Percentiles rank a stretch among this genome's conserved stretches.
Conservation (phyloP, 1,139 yeast species). For the Lodderomyces beijingensis region DNA sequence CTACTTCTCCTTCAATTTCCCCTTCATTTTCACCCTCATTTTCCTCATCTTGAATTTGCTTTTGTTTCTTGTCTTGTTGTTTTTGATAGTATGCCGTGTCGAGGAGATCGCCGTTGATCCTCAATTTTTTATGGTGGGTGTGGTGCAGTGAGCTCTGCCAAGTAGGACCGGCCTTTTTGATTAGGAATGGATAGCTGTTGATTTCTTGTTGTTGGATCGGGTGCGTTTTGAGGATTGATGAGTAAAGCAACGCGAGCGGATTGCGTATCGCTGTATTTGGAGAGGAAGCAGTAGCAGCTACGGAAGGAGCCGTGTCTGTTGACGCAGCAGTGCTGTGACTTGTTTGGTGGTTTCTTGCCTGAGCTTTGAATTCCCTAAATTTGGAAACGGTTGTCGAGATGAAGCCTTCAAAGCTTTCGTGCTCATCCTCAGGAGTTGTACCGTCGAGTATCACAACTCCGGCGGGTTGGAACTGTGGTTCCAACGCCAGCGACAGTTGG, state of each 20-base stretch:
- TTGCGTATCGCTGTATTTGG: slow-evolving; percentile 7
- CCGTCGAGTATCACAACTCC: too few relatives aligned
- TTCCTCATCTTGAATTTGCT: slow-evolving; percentile 11
- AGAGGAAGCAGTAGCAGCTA: too few relatives aligned
- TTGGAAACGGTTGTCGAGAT: slow-evolving; percentile 31
- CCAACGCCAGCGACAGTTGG: too few relatives aligned
- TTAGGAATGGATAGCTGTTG: slow-evolving; percentile 12
- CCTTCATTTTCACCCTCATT: too few relatives aligned
- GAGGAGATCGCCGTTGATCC: slow-evolving; percentile 41
- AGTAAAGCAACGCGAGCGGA: slow-evolving; percentile 21
- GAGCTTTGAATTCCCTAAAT: slow-evolving; percentile 28
- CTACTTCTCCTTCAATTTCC: too few relatives aligned
- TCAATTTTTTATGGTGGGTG: slow-evolving; percentile 40
- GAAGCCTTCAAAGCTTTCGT: slow-evolving; percentile 15
- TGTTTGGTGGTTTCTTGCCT: slow-evolving; percentile 7
- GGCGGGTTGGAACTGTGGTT: too few relatives aligned
- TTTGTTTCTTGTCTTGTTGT: slow-evolving; percentile 12
- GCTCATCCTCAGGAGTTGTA: background rate
- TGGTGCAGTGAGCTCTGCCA: slow-evolving; percentile 33
- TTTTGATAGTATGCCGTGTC: slow-evolving; percentile 24
- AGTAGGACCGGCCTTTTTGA: slow-evolving; percentile 36
- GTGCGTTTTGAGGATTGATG: slow-evolving; percentile 7
- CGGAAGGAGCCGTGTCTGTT: slow-evolving; percentile 1
- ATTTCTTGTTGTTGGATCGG: slow-evolving; percentile 3
- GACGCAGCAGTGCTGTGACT: background rate